Percentiles rank a stretch among this genome's conserved stretches.
phyloP scores from a whole-genome alignment of 768 basidiomycete genomes.

The Suillus hirtellus region DNA sequence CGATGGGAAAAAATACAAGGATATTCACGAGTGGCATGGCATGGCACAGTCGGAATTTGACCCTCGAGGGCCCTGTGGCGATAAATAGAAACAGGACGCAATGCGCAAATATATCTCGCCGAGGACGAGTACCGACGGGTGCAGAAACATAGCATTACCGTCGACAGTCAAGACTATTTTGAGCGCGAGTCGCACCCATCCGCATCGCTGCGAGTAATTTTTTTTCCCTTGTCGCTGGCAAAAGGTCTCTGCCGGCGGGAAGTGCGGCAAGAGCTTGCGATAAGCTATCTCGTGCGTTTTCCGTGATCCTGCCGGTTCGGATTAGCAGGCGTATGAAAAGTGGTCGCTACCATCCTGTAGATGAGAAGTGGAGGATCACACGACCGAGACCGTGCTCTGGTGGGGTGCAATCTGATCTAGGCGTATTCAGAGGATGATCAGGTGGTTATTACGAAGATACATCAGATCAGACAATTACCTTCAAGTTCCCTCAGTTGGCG shows the following conservation, averaged over 20 bases:
- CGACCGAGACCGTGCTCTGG: not conserved
- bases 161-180: not conserved
- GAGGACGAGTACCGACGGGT: not conserved
- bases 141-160: not conserved
- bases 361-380: constrained; percentile 3
- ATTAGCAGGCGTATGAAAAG: not conserved
- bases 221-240: not conserved
- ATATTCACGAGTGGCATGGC: not conserved
- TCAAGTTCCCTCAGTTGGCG: not conserved
- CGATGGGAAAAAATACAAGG: not conserved
- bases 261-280: not conserved
- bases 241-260: not conserved
- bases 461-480: not conserved
- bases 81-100: not conserved
- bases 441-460: not conserved
- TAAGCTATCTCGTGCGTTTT: not conserved
- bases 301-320: not conserved
- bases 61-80: not conserved
- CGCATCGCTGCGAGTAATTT: not conserved
- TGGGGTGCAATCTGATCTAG: not conserved
- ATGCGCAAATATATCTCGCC: not conserved
- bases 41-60: not conserved
- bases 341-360: not conserved
- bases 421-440: not conserved
- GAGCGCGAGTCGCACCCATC: not conserved